A percentile compares a stretch with the other conserved stretches of the same genome.
Conservation (phyloP, 306 rosid genomes). For the Cucurbita ficifolia region DNA sequence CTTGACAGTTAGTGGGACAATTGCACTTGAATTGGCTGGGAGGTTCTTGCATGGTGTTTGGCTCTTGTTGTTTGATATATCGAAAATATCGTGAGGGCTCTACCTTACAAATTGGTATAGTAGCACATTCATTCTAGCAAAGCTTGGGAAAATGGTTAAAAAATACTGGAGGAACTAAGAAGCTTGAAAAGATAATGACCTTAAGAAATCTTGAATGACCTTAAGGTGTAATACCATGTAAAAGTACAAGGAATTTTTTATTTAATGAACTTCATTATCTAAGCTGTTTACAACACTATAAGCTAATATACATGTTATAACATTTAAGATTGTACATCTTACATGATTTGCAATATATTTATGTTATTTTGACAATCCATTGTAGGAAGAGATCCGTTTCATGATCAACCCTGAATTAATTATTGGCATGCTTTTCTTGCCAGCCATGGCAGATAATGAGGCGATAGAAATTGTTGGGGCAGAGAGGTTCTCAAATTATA, state of each 20-base stretch:
- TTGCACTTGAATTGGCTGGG: too few species aligned
- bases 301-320: not conserved
- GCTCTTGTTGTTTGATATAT: too few species aligned
- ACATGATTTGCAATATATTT: not conserved
- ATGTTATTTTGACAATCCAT: conserved; percentile 11
- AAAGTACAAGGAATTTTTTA: not conserved
- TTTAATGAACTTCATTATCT: not conserved
- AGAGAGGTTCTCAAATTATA: conserved; percentile 80
- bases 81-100: too few species aligned
- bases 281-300: not conserved
- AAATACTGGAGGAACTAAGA: too few species aligned
- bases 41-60: too few species aligned
- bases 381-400: conserved; percentile 91
- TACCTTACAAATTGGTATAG: too few species aligned
- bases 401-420: conserved; percentile 84
- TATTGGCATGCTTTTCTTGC: conserved; percentile 82
- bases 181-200: too few species aligned
- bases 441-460: conserved; percentile 79
- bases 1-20: too few species aligned
- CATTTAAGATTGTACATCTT: not conserved
- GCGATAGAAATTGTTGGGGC: conserved; percentile 76
- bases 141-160: too few species aligned
- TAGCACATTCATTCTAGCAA: too few species aligned
- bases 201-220: not conserved
- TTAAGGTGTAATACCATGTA: not conserved